Base-by-base conservation (phyloP, 2,329 filamentous ascomycete species). In the Colletotrichum graminicola region DNA sequence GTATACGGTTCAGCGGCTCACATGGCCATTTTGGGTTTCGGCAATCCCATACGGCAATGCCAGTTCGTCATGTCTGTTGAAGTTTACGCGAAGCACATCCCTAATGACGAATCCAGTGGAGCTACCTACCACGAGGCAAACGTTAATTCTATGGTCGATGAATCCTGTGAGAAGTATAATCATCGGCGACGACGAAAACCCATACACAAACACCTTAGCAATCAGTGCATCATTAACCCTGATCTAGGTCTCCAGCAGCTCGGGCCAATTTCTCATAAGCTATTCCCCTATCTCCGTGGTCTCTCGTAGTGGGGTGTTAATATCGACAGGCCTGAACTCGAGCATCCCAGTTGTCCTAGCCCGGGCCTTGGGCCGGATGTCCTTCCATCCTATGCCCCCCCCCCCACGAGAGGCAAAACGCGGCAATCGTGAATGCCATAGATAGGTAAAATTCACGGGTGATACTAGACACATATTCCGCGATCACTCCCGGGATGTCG, bases 381-480 rank as follows among this genome's bases (percentile, higher is more conserved):
- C 82, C 26, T 80, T 81, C 80, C 83, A 86, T 1, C 85, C 86
- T 74, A 87, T 79, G 0, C 84, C 85, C n/a, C n/a, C n/a, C n/a
- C n/a, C n/a, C n/a, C 74, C 81, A 83, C 1, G 79, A 76, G 7
- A 80, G 77, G 1, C 83, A 39, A 26, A 86, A 80, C 65, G 77
- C 75, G 7, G 64, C 74, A 36, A 74, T 75, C 5, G 78, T 76
- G 18, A 80, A 66, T 0, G 77, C 81, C 1, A 80, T 75, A 14
- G 79, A 77, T 26, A 76, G 71, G 52, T 77, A 76, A 61, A 80
- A 80, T 0, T 76, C 76, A 7, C 73, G 70, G 29, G 76, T 71
- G 0, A 83, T 75, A 11, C 79, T 79, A 16, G 78, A 78, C 1
- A 79, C 76, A 69, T 87, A 87, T 1, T 84, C 82, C 6, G 73